Conservation (phyloP, 1,139 yeast species). For the Saccharomyces pastorianus region DNA sequence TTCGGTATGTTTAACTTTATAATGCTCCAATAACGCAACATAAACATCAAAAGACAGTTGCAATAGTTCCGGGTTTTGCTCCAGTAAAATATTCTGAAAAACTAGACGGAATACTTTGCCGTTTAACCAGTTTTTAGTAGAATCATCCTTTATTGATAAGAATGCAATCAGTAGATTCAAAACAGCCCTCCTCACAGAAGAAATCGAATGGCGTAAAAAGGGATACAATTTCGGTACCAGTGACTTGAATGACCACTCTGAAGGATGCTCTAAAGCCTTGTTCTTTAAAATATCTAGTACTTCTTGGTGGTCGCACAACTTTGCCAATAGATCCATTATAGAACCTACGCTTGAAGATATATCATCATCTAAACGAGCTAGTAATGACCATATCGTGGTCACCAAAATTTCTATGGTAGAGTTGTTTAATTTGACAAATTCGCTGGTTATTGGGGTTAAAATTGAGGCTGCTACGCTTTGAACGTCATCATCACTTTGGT, state of each 20-base stretch:
- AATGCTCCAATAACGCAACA: constrained; percentile 45
- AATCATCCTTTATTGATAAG: constrained; percentile 55
- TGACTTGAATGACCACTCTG: constrained; percentile 52
- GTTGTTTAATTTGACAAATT: constrained; percentile 62
- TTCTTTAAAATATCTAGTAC: constrained; percentile 64
- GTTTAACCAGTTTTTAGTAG: constrained; percentile 71
- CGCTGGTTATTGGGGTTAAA: constrained; percentile 77
- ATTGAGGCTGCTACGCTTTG: constrained; percentile 96
- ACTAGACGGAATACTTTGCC: constrained; percentile 63
- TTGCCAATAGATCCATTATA: constrained; percentile 89
- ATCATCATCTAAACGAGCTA: constrained; percentile 80
- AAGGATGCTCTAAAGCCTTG: constrained; percentile 42
- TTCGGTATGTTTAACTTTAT: constrained; percentile 32
- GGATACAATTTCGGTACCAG: constrained; percentile 91
- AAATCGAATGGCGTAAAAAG: constrained; percentile 85
- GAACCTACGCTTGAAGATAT: constrained; percentile 91
- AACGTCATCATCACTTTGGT: constrained; percentile 87
- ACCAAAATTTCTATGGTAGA: constrained; percentile 57
- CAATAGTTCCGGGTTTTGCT: constrained; percentile 72
- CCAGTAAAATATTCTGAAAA: constrained; percentile 81
- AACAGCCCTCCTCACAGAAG: constrained; percentile 86
- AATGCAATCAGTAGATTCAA: constrained; percentile 75
- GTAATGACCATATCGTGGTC: constrained; percentile 79
- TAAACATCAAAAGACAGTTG: constrained; percentile 59
- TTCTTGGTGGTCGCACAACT: constrained; percentile 71